These are phyloP conservation scores for Kuraishia hungarica DNA, from an alignment of 805 yeast species.

Conservation along the genomic window DNA sequence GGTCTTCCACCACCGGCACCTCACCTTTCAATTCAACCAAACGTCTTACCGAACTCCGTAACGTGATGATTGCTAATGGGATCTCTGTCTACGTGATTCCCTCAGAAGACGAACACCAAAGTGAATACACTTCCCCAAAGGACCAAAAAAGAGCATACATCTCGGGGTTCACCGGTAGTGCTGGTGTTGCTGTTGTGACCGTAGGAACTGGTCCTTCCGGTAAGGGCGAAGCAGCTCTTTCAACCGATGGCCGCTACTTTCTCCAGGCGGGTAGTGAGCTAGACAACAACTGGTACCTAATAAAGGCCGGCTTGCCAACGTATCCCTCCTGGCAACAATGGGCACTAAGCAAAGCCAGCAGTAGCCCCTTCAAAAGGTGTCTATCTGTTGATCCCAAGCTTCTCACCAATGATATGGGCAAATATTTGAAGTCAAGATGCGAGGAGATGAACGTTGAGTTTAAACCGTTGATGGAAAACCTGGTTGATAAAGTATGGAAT, in stretches of 20 bases:
- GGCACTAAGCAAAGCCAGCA: conserved; percentile 48
- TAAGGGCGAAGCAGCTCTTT: conserved; percentile 64
- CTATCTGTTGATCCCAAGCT: conserved; percentile 83
- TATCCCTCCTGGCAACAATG: conserved; percentile 76
- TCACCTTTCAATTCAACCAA: conserved; percentile 19
- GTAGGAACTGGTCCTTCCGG: conserved; percentile 24
- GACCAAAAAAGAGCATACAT: conserved; percentile 52
- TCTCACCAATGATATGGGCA: conserved; percentile 42
- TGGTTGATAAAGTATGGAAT: conserved; percentile 72
- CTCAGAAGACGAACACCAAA: conserved; percentile 56
- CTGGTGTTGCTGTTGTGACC: conserved; percentile 49
- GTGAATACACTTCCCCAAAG: conserved; percentile 45
- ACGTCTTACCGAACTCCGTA: conserved; percentile 30
- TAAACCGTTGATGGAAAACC: conserved; percentile 48
- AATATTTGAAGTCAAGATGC: conserved; percentile 25
- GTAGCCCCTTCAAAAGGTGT: conserved; percentile 34
- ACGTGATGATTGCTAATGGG: conserved; percentile 33
- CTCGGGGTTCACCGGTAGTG: conserved; percentile 52
- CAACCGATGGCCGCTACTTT: conserved; percentile 94
- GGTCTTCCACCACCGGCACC: conserved; percentile 1
- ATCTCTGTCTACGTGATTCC: conserved; percentile 55
- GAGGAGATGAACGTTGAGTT: conserved; percentile 32
- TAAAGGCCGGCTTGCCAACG: conserved; percentile 73
- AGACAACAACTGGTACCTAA: conserved; percentile 67
- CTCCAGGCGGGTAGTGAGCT: conserved; percentile 83